Percentiles rank a stretch among this genome's conserved stretches.
phyloP scores from a whole-genome alignment of 1,139 yeast species.

The Debaryomycetaceae sp. region DNA sequence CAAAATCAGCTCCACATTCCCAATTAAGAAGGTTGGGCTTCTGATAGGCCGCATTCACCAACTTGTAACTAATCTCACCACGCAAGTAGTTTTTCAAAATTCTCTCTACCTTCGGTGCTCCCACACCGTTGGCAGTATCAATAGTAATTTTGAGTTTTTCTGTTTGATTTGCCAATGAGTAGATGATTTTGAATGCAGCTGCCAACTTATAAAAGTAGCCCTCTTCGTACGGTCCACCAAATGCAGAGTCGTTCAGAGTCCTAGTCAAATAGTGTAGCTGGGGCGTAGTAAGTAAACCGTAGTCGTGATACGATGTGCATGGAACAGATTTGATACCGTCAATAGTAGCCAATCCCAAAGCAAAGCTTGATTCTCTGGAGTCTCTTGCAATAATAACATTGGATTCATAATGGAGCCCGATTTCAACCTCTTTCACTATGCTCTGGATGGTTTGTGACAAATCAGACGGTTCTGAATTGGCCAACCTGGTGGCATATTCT shows the following conservation, averaged over 20 bases:
- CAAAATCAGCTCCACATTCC: constrained; percentile 94
- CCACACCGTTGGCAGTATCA: constrained; percentile 95
- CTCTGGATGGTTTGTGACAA: constrained; percentile 23
- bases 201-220: constrained; percentile 74
- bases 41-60: constrained; percentile 60
- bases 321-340: constrained; percentile 59
- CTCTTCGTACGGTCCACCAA: constrained; percentile 60
- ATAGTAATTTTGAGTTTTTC: constrained; percentile 51
- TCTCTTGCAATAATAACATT: constrained; percentile 61
- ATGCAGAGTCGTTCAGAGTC: constrained; percentile 57
- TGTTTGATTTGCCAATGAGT: constrained; percentile 15
- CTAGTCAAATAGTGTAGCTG: constrained; percentile 88
- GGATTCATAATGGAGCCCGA: constrained; percentile 37
- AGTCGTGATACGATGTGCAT: constrained; percentile 48
- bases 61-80: constrained; percentile 35
- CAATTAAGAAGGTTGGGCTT: constrained; percentile 62
- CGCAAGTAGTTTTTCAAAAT: constrained; percentile 43
- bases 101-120: constrained; percentile 69
- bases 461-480: constrained; percentile 57
- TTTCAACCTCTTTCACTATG: constrained; percentile 30
- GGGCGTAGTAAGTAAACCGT: constrained; percentile 84
- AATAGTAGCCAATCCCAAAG: constrained; percentile 57
- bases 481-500: constrained; percentile 69
- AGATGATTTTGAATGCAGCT: constrained; percentile 31
- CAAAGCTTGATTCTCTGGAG: constrained; percentile 75